These are phyloP conservation scores for Biscogniauxia sp. DNA, from an alignment of 2,329 filamentous ascomycete species.

Conservation along the genomic window DNA sequence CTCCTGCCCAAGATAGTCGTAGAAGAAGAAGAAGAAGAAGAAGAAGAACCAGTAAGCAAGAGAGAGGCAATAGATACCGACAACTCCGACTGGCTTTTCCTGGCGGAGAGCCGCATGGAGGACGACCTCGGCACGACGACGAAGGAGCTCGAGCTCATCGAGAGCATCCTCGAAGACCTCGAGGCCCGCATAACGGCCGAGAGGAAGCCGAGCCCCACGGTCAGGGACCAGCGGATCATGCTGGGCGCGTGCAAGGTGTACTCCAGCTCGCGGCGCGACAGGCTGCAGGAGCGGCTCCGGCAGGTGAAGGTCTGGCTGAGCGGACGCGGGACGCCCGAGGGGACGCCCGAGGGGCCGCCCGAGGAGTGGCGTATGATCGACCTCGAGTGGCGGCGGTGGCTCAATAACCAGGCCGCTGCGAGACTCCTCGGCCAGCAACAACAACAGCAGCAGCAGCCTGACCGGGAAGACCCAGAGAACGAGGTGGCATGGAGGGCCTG, in stretches of 20 bases:
- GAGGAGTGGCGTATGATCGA: slow-evolving; percentile 27
- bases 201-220: neutral
- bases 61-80: too few species aligned
- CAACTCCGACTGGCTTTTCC: slow-evolving; percentile 20
- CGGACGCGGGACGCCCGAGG: slow-evolving; percentile 12
- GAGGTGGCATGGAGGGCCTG: slow-evolving; percentile 19
- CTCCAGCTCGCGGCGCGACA: slow-evolving; percentile 20
- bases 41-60: neutral
- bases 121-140: slow-evolving; percentile 25
- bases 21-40: neutral
- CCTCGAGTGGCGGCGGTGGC: slow-evolving; percentile 26
- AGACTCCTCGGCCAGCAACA: neutral
- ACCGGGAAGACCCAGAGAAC: neutral
- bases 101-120: slow-evolving; percentile 15
- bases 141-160: slow-evolving; percentile 27
- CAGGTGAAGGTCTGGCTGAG: slow-evolving; percentile 24
- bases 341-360: slow-evolving; percentile 20
- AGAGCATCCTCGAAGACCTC: slow-evolving; percentile 19
- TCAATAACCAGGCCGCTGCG: slow-evolving; percentile 19
- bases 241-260: slow-evolving; percentile 28
- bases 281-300: slow-evolving; percentile 25
- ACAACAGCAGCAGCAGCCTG: neutral
- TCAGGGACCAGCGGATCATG: slow-evolving; percentile 14
- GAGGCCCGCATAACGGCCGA: slow-evolving; percentile 4
- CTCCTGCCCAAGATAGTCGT: neutral